Base-by-base conservation (phyloP, 768 basidiomycete species). In the Cystofilobasidium macerans region DNA sequence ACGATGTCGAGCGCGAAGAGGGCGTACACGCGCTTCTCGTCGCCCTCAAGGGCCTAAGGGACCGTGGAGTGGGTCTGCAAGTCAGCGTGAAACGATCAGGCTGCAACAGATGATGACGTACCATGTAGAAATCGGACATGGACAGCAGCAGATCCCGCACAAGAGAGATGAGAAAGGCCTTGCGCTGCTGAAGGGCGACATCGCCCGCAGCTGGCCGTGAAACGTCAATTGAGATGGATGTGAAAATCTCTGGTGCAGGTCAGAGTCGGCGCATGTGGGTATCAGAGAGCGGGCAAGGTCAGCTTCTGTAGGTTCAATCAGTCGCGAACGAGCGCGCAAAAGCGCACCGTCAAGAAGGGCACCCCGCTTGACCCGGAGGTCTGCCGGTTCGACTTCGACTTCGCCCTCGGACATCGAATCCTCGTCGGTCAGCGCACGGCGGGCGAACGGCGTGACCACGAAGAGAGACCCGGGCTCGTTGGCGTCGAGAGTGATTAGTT, bases 231-330 rank as follows among this genome's bases (percentile, higher is more conserved):
- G 33, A 33, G 9, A 81, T 58, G 65, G 83, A 82, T 2, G 70
- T 69, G 56, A 84, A 77, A 59, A 83, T 77, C 42, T 72, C 84
- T 85, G n/a, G n/a, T n/a, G n/a, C n/a, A 13, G 2, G 13, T n/a
- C 57, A n/a, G 22, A 61, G 28, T n/a, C n/a, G n/a, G n/a, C n/a
- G n/a, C n/a, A n/a, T n/a, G n/a, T n/a, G n/a, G n/a, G n/a, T n/a
- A n/a, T n/a, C n/a, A n/a, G n/a, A n/a, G n/a, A n/a, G n/a, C n/a
- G n/a, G n/a, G n/a, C n/a, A n/a, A n/a, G n/a, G n/a, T n/a, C n/a
- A n/a, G n/a, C n/a, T n/a, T n/a, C n/a, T n/a, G n/a, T n/a, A n/a
- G n/a, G n/a, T n/a, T n/a, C n/a, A n/a, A n/a, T n/a, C n/a, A n/a
- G n/a, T n/a, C n/a, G n/a, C n/a, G n/a, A 18, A 24, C 14, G n/a